A percentile compares a stretch with the other conserved stretches of the same genome.
Conservation (phyloP, 73 alveolate genomes). For the Breviolum minutum region DNA sequence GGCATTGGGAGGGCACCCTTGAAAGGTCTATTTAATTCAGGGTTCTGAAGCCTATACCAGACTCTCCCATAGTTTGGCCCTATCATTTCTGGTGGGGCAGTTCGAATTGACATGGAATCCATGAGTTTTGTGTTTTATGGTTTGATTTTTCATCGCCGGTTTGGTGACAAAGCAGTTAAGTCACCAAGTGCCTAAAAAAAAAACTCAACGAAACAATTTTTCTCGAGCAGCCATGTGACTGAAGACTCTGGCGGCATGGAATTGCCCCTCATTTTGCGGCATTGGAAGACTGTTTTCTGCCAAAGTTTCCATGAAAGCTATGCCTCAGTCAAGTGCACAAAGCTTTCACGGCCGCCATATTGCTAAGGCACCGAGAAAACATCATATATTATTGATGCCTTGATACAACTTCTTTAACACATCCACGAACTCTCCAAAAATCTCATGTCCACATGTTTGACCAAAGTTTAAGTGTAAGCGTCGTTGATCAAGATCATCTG, state of each 20-base stretch:
- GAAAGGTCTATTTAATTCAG: no score
- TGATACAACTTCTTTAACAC: not conserved
- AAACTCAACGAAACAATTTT: not conserved
- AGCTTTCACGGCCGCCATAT: not conserved
- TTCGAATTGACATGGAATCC: no score
- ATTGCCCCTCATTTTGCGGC: constrained; percentile 92
- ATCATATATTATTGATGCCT: no score
- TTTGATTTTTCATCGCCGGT: no score
- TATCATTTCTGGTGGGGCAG: no score
- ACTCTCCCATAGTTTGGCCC: no score
- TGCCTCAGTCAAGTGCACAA: not conserved
- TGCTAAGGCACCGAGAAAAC: no score
- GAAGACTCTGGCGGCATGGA: constrained; percentile 84
- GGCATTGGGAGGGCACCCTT: no score
- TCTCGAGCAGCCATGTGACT: constrained; percentile 13
- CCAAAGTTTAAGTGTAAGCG: not conserved
- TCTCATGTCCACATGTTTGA: not conserved
- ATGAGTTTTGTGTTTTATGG: no score
- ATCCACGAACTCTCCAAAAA: no score
- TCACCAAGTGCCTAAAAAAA: no score
- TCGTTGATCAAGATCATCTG: constrained; percentile 79
- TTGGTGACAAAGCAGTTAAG: not conserved
- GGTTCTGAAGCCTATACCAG: no score
- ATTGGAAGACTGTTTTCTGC: constrained; percentile 92
- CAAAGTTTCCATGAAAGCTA: constrained; percentile 61